A percentile compares a stretch with the other conserved stretches of the same genome.
Conservation (phyloP, 1,284 basidiomycete genomes). For the Ustilago tritici region DNA sequence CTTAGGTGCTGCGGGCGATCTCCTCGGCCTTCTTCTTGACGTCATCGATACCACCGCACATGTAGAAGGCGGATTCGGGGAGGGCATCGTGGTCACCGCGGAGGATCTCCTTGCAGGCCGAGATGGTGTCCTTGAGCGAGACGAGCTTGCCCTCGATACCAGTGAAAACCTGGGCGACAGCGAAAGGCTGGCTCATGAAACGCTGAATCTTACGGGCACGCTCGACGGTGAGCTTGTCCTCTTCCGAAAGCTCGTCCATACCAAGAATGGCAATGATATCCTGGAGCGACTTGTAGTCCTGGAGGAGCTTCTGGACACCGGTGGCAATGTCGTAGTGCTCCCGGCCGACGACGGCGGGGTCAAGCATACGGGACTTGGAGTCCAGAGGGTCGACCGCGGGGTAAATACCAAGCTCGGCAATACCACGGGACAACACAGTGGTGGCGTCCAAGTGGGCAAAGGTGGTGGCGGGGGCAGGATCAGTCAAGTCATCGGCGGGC, state of each 20-base stretch:
- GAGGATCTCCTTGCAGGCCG: constrained; percentile 79
- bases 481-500: constrained; percentile 99
- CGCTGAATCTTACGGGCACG: constrained; percentile 75
- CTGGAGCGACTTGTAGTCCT: constrained; percentile 99
- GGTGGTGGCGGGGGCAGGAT: constrained; percentile 98
- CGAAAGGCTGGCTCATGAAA: constrained; percentile 99
- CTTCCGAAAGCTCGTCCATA: constrained; percentile 99
- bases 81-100: constrained; percentile 86
- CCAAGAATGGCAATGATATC: constrained; percentile 85
- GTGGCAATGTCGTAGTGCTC: constrained; percentile 97
- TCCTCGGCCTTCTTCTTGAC: constrained; percentile 96
- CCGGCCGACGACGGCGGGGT: constrained; percentile 92
- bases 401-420: constrained; percentile 99
- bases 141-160: constrained; percentile 98
- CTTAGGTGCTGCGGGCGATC: constrained; percentile 74
- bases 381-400: constrained; percentile 99
- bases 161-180: constrained; percentile 98
- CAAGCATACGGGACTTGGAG: constrained; percentile 99
- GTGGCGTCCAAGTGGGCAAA: constrained; percentile 99
- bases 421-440: constrained; percentile 97
- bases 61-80: constrained; percentile 79
- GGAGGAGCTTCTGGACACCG: constrained; percentile 96
- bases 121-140: constrained; percentile 72
- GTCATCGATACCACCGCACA: constrained; percentile 89
- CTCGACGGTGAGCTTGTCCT: constrained; percentile 96